phyloP scores from a whole-genome alignment of 2,329 filamentous ascomycete species.

The Aspergillus luchuensis region DNA sequence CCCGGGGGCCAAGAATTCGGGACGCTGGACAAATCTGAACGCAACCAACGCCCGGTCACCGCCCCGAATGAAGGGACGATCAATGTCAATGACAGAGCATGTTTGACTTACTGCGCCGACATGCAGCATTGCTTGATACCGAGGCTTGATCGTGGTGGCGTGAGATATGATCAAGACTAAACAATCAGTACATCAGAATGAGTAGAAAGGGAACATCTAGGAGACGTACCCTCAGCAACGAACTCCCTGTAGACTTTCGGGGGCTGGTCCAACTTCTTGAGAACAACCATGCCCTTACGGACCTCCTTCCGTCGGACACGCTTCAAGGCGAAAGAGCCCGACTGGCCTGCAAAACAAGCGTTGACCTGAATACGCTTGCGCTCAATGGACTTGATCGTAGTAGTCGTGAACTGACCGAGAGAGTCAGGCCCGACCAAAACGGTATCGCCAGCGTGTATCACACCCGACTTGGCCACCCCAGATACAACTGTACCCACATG shows the following conservation, averaged over 20 bases:
- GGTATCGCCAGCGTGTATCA: conserved; percentile 86
- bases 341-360: conserved; percentile 86
- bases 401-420: conserved; percentile 83
- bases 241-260: conserved; percentile 76
- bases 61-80: conserved; percentile 90
- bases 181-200: conserved; percentile 11
- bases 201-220: background rate
- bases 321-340: conserved; percentile 86
- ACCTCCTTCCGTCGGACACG: conserved; percentile 88
- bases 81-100: conserved; percentile 95
- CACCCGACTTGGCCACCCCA: conserved; percentile 84
- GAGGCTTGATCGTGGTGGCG: conserved; percentile 93
- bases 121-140: conserved; percentile 98
- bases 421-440: conserved; percentile 89
- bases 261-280: conserved; percentile 77
- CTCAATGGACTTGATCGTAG: conserved; percentile 88
- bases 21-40: conserved; percentile 90
- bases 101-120: conserved; percentile 94
- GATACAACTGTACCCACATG: conserved; percentile 96
- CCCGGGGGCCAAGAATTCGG: conserved; percentile 86
- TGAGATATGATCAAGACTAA: conserved; percentile 89
- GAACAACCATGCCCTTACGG: conserved; percentile 94
- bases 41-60: conserved; percentile 93
- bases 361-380: conserved; percentile 88
- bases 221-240: conserved; percentile 67